phyloP scores from a whole-genome alignment of 345 rosid species.

The Eucalyptus curtisii region DNA sequence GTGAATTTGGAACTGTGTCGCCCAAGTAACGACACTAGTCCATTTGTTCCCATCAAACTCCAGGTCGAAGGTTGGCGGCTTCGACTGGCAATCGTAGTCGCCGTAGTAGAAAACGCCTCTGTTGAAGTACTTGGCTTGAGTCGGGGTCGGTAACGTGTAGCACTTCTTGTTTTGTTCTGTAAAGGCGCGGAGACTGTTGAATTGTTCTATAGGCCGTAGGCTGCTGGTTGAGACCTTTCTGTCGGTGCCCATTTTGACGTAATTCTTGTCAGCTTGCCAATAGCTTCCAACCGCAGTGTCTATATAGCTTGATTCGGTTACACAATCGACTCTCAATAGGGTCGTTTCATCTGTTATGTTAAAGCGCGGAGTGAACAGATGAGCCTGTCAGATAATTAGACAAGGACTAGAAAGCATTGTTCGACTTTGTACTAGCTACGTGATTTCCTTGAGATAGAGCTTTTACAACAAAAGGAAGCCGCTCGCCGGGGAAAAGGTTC shows the following conservation, averaged over 20 bases:
- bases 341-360: not conserved
- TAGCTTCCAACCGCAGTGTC: not conserved
- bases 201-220: not conserved
- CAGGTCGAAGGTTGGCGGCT: not conserved
- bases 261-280: not conserved
- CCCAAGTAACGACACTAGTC: constrained; percentile 2
- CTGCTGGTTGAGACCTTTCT: not conserved
- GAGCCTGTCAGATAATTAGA: not conserved
- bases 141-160: not conserved
- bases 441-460: not conserved
- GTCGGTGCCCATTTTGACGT: not conserved
- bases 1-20: not conserved
- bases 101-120: not conserved
- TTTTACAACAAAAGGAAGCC: not conserved
- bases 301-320: not conserved
- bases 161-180: not conserved
- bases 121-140: not conserved
- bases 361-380: not conserved
- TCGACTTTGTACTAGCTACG: not conserved
- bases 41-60: constrained; percentile 1
- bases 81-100: not conserved
- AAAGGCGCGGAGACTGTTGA: not conserved
- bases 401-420: not conserved
- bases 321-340: not conserved
- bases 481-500: too few relatives aligned